Evolutionary conservation across 345 rosid genomes (phyloP), one percentile per base, ranked within the genome.

Genomic region (Euclidium syriacum): DNA sequence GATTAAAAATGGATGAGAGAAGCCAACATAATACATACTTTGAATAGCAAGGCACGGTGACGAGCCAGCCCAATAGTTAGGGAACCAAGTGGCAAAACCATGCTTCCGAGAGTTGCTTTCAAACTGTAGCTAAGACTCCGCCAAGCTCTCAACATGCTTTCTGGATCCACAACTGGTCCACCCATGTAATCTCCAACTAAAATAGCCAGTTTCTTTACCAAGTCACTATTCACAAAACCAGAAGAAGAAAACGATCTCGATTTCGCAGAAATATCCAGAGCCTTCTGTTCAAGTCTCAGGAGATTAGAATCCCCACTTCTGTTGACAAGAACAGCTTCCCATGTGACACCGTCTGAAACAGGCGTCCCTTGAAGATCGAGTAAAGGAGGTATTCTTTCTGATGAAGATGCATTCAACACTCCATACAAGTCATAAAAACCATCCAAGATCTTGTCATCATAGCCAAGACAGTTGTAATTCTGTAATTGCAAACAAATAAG

Each of bases 81-180:
- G 52, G 96, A 86, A 72, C 98, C 98, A 67, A 91, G 87, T 0
- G 98, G 98, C 77, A 91, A 80, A 63, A 91, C 92, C 95, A 86
- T 81, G 78, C 98, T 86, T 26, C 90, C 87, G 27, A 83, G 90
- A 52, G 92, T 91, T 39, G 87, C 81, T 76, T 77, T 91, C 78
- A 91, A 77, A 70, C 87, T 80, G 78, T 75, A 82, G 62, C 85
- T 90, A 66, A 85, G 89, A 72, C 85, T 79, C 62, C 58, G 44
- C 88, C 95, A 91, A 48, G 83, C 88, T 75, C 83, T 81, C 50
- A 76, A 76, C 85, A 83, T 85, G 68, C 66, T 83, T 10, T 77
- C 79, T 6, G 96, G 95, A 72, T 88, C 83, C 23, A 61, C 85
- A 52, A 88, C 95, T 19, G 92, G 83, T 56, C 96, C 98, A 62